Conservation (phyloP, 495 filamentous ascomycete species). For the Tuber umbilicatum region DNA sequence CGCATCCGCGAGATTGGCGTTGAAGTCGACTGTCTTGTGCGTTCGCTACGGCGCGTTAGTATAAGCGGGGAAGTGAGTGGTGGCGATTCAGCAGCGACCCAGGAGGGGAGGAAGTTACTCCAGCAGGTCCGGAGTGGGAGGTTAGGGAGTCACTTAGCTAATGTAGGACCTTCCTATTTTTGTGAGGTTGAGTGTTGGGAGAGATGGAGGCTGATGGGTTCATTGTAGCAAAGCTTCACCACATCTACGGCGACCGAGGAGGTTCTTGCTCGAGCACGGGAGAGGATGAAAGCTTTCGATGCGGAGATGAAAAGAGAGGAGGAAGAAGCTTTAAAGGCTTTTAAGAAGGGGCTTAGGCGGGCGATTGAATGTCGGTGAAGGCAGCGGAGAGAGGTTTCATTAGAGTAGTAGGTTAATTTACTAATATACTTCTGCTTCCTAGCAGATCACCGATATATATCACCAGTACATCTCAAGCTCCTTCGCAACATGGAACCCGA, state of each 20-base stretch:
- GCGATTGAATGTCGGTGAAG: constrained; percentile 23
- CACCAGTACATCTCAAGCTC: not conserved
- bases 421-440: not conserved
- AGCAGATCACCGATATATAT: not conserved
- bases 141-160: constrained; percentile 23
- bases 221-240: constrained; percentile 12
- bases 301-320: constrained; percentile 32
- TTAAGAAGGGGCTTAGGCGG: constrained; percentile 35
- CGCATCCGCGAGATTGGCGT: constrained; percentile 33
- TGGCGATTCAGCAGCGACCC: not conserved
- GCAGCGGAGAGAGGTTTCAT: not conserved
- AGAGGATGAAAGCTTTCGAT: constrained; percentile 32
- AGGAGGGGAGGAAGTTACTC: constrained; percentile 1
- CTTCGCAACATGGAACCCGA: not conserved
- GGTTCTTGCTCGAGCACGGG: constrained; percentile 15
- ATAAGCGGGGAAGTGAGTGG: constrained; percentile 3
- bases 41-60: constrained; percentile 17
- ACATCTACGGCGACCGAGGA: constrained; percentile 1
- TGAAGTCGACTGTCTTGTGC: constrained; percentile 27
- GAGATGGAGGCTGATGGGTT: constrained; percentile 6
- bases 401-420: not conserved
- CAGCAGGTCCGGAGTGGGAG: constrained; percentile 25
- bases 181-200: not conserved
- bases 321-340: constrained; percentile 31
- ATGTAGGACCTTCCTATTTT: constrained; percentile 16